Evolutionary conservation across 768 basidiomycete species (phyloP).

Genomic region (Tylopilus intermedius): DNA sequence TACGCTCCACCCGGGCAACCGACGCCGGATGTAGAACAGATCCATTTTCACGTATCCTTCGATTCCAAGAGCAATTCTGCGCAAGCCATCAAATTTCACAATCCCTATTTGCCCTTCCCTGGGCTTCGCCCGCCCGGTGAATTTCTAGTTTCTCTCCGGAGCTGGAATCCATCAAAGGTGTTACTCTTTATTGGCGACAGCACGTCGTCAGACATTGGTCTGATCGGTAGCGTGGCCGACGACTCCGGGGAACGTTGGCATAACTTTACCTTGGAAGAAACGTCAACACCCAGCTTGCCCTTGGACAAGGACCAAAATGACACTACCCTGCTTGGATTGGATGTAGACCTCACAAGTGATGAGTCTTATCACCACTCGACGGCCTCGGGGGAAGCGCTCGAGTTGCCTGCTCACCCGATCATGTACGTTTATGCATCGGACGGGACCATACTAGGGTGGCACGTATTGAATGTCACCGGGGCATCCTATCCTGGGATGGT

Average conservation of each 20-base stretch:
- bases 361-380: constrained; percentile 35
- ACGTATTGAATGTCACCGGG: constrained; percentile 53
- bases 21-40: constrained; percentile 37
- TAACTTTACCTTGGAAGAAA: constrained; percentile 45
- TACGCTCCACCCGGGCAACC: constrained; percentile 46
- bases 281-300: constrained; percentile 54
- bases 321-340: constrained; percentile 61
- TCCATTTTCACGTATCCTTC: constrained; percentile 37
- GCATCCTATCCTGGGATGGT: constrained; percentile 55
- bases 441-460: constrained; percentile 72
- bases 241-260: constrained; percentile 37
- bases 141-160: constrained; percentile 35
- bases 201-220: constrained; percentile 47
- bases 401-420: constrained; percentile 51
- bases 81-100: constrained; percentile 35
- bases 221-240: constrained; percentile 33
- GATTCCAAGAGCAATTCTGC: constrained; percentile 39
- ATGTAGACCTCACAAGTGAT: constrained; percentile 57
- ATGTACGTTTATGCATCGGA: constrained; percentile 76
- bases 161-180: constrained; percentile 42
- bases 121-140: constrained; percentile 44
- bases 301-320: constrained; percentile 67
- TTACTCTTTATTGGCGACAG: constrained; percentile 46
- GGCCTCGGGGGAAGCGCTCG: constrained; percentile 38
- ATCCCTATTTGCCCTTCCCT: constrained; percentile 41